A percentile compares a stretch with the other conserved stretches of the same genome.
Conservation (phyloP, 805 yeast genomes). For the Vanderwaltozyma polyspora region DNA sequence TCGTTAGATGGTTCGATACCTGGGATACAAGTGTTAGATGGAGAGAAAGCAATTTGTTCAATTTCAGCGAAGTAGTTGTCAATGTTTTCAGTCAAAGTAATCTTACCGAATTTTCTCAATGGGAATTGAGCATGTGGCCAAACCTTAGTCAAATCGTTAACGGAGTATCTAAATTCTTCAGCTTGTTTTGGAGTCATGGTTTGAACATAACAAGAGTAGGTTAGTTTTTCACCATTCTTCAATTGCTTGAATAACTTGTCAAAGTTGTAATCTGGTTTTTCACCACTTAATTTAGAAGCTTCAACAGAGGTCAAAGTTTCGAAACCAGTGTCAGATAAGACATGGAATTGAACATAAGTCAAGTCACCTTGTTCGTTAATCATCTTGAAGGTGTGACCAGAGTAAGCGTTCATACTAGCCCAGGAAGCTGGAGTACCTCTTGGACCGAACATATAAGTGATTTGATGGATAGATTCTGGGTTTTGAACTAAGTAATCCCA, state of each 20-base stretch:
- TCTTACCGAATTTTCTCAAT: slow-evolving; percentile 61
- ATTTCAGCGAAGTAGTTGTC: slow-evolving; percentile 38
- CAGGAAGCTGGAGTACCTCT: slow-evolving; percentile 48
- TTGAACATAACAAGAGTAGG: slow-evolving; percentile 45
- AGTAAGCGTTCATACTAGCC: slow-evolving; percentile 50
- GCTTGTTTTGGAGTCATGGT: slow-evolving; percentile 71
- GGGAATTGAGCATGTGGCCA: slow-evolving; percentile 86
- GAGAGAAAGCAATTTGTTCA: slow-evolving; percentile 58
- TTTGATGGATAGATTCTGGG: slow-evolving; percentile 48
- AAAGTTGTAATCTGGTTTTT: slow-evolving; percentile 40
- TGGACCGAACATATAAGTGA: slow-evolving; percentile 45
- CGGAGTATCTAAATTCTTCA: slow-evolving; percentile 60
- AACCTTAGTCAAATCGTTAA: slow-evolving; percentile 78
- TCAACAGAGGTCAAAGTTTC: slow-evolving; percentile 35
- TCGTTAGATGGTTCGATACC: slow-evolving; percentile 69
- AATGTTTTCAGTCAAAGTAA: slow-evolving; percentile 45
- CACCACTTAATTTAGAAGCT: slow-evolving; percentile 36
- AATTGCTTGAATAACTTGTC: slow-evolving; percentile 33
- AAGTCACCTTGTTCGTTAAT: slow-evolving; percentile 38
- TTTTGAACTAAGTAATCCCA: slow-evolving; percentile 51
- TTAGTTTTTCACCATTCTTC: slow-evolving; percentile 38
- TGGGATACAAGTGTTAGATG: slow-evolving; percentile 56
- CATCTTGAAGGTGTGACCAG: slow-evolving; percentile 55
- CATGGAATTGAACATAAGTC: slow-evolving; percentile 48
- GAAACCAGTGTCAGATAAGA: slow-evolving; percentile 40